Evolutionary conservation across 2,329 filamentous ascomycete species (phyloP).

Genomic region (Bertia moriformis): DNA sequence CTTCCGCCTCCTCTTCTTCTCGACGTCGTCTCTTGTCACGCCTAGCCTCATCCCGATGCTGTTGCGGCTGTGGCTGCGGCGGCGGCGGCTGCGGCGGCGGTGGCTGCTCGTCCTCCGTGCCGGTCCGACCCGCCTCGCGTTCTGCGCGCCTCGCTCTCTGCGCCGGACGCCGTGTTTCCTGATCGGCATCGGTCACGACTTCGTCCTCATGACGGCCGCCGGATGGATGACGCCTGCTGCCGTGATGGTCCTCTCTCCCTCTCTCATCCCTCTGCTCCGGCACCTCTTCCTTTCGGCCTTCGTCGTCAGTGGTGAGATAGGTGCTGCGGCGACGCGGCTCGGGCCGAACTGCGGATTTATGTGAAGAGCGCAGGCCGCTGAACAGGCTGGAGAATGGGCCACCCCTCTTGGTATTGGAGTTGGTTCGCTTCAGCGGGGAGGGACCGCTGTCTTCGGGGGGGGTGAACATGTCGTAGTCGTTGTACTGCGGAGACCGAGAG

Average conservation of each 20-base stretch:
- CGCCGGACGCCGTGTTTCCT: conserved; percentile 46
- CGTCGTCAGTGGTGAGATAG: conserved; percentile 33
- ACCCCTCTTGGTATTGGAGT: conserved; percentile 45
- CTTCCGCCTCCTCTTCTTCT: conserved; percentile 41
- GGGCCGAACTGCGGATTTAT: conserved; percentile 21
- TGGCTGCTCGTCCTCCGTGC: conserved; percentile 36
- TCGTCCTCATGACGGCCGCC: conserved; percentile 23
- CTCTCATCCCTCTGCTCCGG: too few species aligned
- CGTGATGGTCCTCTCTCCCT: too few species aligned
- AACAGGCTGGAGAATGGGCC: conserved; percentile 47
- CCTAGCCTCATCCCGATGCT: conserved; percentile 38
- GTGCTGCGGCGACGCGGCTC: conserved; percentile 34
- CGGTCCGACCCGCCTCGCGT: conserved; percentile 30
- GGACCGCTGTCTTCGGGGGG: conserved; percentile 37
- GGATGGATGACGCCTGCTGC: too few species aligned
- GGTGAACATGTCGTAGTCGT: conserved; percentile 49
- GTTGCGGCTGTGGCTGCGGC: too few species aligned
- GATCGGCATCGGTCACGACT: conserved; percentile 35
- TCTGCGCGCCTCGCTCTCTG: conserved; percentile 44
- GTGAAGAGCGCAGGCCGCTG: conserved; percentile 35
- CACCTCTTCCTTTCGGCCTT: conserved; percentile 20
- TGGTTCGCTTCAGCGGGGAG: conserved; percentile 49
- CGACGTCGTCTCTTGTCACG: conserved; percentile 38
- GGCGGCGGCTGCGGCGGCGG: too few species aligned
- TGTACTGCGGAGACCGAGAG: conserved; percentile 45